phyloP scores from a whole-genome alignment of 331 rosid genomes.

The Malus hybrid region DNA sequence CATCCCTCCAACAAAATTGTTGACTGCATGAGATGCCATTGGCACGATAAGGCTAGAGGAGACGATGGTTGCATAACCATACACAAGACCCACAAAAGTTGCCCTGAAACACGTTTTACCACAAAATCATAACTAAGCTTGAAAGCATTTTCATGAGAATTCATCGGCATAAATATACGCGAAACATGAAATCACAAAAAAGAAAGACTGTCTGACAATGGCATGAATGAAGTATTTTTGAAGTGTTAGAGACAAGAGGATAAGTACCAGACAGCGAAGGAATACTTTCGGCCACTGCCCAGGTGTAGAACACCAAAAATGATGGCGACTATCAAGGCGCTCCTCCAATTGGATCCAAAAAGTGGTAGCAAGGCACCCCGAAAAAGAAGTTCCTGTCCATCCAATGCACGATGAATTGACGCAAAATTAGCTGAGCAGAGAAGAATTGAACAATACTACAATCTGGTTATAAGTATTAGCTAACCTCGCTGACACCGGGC shows the following conservation, averaged over 20 bases:
- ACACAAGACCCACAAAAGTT: conserved; percentile 79
- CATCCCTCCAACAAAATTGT: conserved; percentile 77
- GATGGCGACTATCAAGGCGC: conserved; percentile 51
- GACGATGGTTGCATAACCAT: conserved; percentile 76
- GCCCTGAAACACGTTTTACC: conserved; percentile 53
- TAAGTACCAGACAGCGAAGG: conserved; percentile 72
- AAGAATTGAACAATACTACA: not conserved
- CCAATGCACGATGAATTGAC: not conserved
- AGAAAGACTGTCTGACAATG: not conserved
- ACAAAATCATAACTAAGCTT: not conserved
- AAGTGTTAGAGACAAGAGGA: not conserved
- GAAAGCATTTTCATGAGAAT: not conserved
- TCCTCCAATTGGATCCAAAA: conserved; percentile 67
- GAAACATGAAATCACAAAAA: not conserved
- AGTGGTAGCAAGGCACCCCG: conserved; percentile 85
- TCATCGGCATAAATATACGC: not conserved
- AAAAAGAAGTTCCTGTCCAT: conserved; percentile 73
- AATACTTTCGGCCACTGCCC: conserved; percentile 76
- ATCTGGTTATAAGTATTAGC: not conserved
- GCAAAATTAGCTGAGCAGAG: not conserved
- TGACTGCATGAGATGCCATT: conserved; percentile 79
- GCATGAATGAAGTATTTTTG: not conserved
- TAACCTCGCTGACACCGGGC: conserved; percentile 90
- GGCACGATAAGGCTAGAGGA: conserved; percentile 80
- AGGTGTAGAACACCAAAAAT: conserved; percentile 79